phyloP scores from a whole-genome alignment of 164 flowering plant genomes.

The grape (Vitis vinifera) region DNA sequence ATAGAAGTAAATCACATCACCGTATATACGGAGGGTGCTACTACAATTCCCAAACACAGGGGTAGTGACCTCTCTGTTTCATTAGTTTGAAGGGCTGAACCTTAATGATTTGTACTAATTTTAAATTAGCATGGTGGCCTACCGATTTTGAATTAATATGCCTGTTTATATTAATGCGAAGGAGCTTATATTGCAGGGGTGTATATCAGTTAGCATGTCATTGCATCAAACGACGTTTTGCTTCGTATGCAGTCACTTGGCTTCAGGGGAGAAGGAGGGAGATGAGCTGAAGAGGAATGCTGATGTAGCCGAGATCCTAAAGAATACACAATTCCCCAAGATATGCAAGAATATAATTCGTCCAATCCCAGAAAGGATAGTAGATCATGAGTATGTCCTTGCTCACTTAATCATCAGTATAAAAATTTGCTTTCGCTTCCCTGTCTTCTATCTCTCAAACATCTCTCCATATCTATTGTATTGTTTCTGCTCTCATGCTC shows the following conservation, averaged over 20 bases:
- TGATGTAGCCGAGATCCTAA: constrained; percentile 79
- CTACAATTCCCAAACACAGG: no score
- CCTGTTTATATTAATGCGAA: background rate
- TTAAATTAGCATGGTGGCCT: no score
- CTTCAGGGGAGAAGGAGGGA: constrained; percentile 97
- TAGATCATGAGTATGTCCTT: constrained; percentile 76
- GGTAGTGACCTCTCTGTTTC: no score
- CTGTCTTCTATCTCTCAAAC: background rate
- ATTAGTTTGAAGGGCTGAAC: no score
- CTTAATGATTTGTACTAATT: no score
- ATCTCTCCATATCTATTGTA: background rate
- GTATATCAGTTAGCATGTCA: constrained; percentile 90
- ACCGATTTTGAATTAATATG: no score
- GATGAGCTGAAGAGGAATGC: constrained; percentile 83
- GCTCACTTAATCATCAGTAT: background rate
- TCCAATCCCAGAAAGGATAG: constrained; percentile 64
- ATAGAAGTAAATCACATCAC: no score
- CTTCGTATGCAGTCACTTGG: constrained; percentile 91
- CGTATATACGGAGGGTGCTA: no score
- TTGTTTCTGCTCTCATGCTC: background rate
- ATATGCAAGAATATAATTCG: constrained; percentile 55
- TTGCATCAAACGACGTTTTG: constrained; percentile 86
- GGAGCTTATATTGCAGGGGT: constrained; percentile 59
- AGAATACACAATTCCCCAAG: constrained; percentile 62
- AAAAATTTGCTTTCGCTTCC: background rate